Evolutionary conservation across 129 eudicot species (phyloP), one percentile per base, ranked within the genome.

Genomic region (Apium graveolens): DNA sequence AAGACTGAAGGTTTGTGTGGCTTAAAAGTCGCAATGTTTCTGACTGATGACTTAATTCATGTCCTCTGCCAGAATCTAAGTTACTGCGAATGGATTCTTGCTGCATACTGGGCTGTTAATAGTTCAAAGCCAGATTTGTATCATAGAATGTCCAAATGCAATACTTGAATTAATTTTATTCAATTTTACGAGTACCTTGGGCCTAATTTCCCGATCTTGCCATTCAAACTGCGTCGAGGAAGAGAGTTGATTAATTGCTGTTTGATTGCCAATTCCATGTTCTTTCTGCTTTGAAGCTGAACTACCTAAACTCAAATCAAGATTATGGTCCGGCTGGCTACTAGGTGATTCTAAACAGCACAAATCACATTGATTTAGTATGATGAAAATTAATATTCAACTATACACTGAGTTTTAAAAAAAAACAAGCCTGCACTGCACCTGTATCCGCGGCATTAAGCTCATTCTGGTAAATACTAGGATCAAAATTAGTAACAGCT

Each of bases 401-500:
- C 24, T n/a, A 37, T 37, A 43, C 37, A 72, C 24, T 37, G 21
- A 57, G 9, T 24, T 7, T 21, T n/a, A 35, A 35, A 35, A 35
- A 35, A 35, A 35, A 35, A 35, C 2, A 66, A 7, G 24, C 39
- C n/a, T n/a, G n/a, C n/a, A n/a, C n/a, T 11, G 49, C 39, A 27
- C 41, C 27, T 41, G 69, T 87, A 91, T 95, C 95, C 3, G 78
- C 78, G 11, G 86, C 44, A 66, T 82, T 77, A 53, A 87, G 89
- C 80, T 92, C 96, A 71, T 82, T 87, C 44, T 90, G 89, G 63
- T 92, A 92, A 70, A 81, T 83, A 75, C 84, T 80, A 48, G 97
- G 91, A 86, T 90, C 97, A 88, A 92, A 92, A 80, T 92, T 92
- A 69, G 97, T 92, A 66, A 92, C 97, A 39, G 97, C 96, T 82